Percentiles rank a stretch among this genome's conserved stretches.
Conservation (phyloP, 73 alveolate genomes). For the Paramecium primaurelia region DNA sequence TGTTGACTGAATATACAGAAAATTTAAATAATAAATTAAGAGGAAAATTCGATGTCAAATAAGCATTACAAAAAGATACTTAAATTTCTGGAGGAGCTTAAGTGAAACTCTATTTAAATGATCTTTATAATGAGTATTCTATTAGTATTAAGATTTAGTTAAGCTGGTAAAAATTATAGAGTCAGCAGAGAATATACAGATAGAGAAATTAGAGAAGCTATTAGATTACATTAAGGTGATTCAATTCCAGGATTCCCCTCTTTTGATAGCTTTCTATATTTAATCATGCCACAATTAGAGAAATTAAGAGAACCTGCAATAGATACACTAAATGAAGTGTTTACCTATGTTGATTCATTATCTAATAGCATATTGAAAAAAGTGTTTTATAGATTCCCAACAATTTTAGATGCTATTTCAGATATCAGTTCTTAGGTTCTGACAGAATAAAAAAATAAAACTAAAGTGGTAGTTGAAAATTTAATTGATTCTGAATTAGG, state of each 20-base stretch:
- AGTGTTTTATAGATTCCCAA: conserved; percentile 79
- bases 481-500: conserved; percentile 70
- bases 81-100: conserved; percentile 76
- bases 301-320: conserved; percentile 81
- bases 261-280: conserved; percentile 63
- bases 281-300: conserved; percentile 70
- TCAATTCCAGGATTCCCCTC: conserved; percentile 76
- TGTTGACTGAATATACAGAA: conserved; percentile 96
- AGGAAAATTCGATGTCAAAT: conserved; percentile 83
- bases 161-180: conserved; percentile 29
- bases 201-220: conserved; percentile 68
- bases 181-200: conserved; percentile 66
- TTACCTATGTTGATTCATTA: conserved; percentile 64
- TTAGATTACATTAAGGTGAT: conserved; percentile 70
- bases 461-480: conserved; percentile 54
- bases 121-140: conserved; percentile 44
- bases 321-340: conserved; percentile 69
- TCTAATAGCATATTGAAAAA: conserved; percentile 66
- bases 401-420: conserved; percentile 70
- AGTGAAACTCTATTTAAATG: conserved; percentile 34
- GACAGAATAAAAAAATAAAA: conserved; percentile 31
- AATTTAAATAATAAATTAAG: conserved; percentile 85
- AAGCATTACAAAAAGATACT: conserved; percentile 39
- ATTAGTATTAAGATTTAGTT: background rate
- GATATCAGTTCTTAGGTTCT: conserved; percentile 51